Percentiles rank a stretch among this genome's conserved stretches.
Conservation (phyloP, 495 filamentous ascomycete genomes). For the Entonaema liquescens region DNA sequence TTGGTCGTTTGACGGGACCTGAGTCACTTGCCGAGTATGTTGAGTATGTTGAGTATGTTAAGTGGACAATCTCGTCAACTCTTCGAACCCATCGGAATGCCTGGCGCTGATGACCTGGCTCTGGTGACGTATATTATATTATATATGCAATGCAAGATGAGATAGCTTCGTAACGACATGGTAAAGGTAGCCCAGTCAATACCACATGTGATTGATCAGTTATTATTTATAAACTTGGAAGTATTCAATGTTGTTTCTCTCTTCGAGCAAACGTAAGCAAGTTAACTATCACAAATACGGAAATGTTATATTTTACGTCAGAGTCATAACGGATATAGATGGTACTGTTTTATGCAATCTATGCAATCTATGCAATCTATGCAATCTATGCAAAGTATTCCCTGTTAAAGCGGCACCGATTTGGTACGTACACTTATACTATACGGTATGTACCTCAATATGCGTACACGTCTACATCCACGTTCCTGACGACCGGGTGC, state of each 20-base stretch:
- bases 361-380: too few relatives aligned
- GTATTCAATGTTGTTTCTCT: not conserved
- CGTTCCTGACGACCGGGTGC: constrained; percentile 7
- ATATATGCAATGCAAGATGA: not conserved
- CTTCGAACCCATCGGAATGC: not conserved
- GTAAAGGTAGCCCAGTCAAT: not conserved
- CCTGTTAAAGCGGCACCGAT: not conserved
- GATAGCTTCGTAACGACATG: not conserved
- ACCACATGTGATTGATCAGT: not conserved
- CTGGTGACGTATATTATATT: not conserved
- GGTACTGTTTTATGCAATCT: not conserved
- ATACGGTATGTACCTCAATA: not conserved
- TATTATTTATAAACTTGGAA: constrained; percentile 1
- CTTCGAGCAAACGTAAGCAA: too few relatives aligned
- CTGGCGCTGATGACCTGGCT: not conserved
- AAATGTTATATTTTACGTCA: not conserved
- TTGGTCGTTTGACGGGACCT: not conserved
- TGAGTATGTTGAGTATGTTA: too few relatives aligned
- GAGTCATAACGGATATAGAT: not conserved
- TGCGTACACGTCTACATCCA: constrained; percentile 2
- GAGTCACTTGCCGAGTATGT: not conserved
- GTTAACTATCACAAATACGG: not conserved
- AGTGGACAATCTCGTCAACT: not conserved
- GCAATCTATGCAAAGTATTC: not conserved
- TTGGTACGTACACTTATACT: not conserved